Evolutionary conservation across 305 asterid species (phyloP), one percentile per base, ranked within the genome.

Genomic region (Euphrasia arctica): DNA sequence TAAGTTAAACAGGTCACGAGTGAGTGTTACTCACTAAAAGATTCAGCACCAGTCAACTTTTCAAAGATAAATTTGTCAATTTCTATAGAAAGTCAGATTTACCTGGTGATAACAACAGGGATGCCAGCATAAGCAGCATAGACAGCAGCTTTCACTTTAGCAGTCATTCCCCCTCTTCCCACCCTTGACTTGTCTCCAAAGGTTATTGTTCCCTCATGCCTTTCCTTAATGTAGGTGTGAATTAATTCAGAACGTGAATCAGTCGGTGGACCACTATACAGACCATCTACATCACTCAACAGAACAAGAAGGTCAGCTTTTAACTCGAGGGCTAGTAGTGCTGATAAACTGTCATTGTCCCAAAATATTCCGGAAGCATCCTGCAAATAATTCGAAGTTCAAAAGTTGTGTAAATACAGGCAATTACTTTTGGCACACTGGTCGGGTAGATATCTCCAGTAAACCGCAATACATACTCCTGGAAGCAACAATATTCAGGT

Each of bases 131-230:
- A 70, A 59, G 99, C 91, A 67, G 99, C 95, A 75, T 88, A 80
- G 61, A 82, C 89, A 64, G 99, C 97, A 82, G 99, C 95, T 81
- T 93, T 93, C 34, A 93, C 99, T 82, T 93, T 90, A 45, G 99
- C 97, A 22, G 96, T 90, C 99, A 93, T 93, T 9, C 99, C 99
- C 32, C 99, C 99, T 80, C 99, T 85, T 79, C 99, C 99, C 51
- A 93, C 90, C 72, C 99, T 80, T 31, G 99, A 90, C 82, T 93
- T 93, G 83, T 93, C 95, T 48, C 99, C 99, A 70, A 90, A 93
- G 59, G 99, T 93, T 69, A 93, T 85, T 43, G 63, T 63, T 43
- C 80, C 78, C 71, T 90, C 97, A 10, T 90, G 91, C 70, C 50
- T 88, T 75, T 88, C 95, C 76, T 90, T 93, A 59, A 84, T 41